Conservation (phyloP, 495 filamentous ascomycete genomes). For the Penicillium alfredii region DNA sequence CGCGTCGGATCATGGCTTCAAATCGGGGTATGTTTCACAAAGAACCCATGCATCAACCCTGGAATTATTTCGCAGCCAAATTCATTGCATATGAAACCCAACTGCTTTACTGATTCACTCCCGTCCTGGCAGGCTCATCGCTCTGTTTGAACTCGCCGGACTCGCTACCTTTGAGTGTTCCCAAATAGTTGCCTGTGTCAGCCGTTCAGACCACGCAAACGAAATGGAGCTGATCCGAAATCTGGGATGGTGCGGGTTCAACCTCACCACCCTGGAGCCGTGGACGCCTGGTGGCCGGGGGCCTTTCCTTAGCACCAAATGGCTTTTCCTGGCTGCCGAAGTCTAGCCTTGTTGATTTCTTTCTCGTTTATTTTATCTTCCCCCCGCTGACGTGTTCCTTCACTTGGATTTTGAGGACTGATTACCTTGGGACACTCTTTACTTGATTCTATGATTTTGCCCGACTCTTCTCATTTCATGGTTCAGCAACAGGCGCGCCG, state of each 20-base stretch:
- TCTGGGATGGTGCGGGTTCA: slow-evolving; percentile 90
- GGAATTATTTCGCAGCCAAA: too few relatives aligned
- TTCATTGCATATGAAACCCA: too few relatives aligned
- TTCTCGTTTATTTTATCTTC: neutral
- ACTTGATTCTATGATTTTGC: too few relatives aligned
- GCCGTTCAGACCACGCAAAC: slow-evolving; percentile 54
- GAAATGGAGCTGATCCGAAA: slow-evolving; percentile 64
- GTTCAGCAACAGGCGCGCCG: too few relatives aligned
- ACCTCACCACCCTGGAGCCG: slow-evolving; percentile 65
- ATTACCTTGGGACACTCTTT: too few relatives aligned
- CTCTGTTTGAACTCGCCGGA: slow-evolving; percentile 77
- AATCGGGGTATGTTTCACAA: slow-evolving; percentile 84
- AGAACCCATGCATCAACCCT: too few relatives aligned
- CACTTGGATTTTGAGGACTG: too few relatives aligned
- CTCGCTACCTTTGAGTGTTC: slow-evolving; percentile 65
- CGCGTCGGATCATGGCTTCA: slow-evolving; percentile 67
- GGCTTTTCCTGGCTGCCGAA: slow-evolving; percentile 85
- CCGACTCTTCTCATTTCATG: too few relatives aligned
- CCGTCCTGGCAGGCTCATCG: slow-evolving; percentile 80
- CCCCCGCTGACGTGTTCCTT: neutral
- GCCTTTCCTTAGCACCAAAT: slow-evolving; percentile 57
- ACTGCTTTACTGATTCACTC: too few relatives aligned
- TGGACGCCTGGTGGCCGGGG: slow-evolving; percentile 52
- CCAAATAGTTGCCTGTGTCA: slow-evolving; percentile 73
- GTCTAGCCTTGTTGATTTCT: slow-evolving; percentile 37